Conservation (phyloP, 768 basidiomycete species). For the Hypholoma fasciculare region DNA sequence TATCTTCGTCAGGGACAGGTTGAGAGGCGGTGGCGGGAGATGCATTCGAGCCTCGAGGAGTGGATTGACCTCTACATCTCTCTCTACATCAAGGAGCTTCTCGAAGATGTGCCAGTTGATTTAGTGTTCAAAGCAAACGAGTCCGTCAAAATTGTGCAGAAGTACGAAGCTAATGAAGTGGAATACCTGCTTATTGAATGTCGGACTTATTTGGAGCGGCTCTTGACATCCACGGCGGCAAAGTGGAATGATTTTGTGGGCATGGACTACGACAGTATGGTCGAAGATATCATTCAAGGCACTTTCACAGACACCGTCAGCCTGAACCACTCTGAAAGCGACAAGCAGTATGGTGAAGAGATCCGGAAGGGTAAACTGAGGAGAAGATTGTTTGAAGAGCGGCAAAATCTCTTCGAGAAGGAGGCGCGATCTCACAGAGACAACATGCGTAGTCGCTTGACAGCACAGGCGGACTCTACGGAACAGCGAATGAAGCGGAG, state of each 20-base stretch:
- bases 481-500: not conserved
- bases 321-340: not conserved
- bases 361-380: conserved; percentile 2
- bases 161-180: conserved; percentile 6
- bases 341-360: not conserved
- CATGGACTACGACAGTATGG: not conserved
- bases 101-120: conserved; percentile 4
- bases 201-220: not conserved
- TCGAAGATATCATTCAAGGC: not conserved
- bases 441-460: not conserved
- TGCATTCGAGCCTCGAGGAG: conserved; percentile 1
- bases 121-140: not conserved
- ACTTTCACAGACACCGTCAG: not conserved
- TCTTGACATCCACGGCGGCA: not conserved
- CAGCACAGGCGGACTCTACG: not conserved
- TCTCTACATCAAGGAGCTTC: conserved; percentile 3
- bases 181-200: conserved; percentile 8
- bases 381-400: not conserved
- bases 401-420: not conserved
- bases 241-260: conserved; percentile 2
- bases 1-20: conserved; percentile 7
- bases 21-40: conserved; percentile 1
- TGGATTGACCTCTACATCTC: conserved; percentile 4
- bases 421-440: not conserved
- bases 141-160: conserved; percentile 1